Evolutionary conservation across 2,329 filamentous ascomycete genomes (phyloP).

Genomic region (Penicillium capsulatum): DNA sequence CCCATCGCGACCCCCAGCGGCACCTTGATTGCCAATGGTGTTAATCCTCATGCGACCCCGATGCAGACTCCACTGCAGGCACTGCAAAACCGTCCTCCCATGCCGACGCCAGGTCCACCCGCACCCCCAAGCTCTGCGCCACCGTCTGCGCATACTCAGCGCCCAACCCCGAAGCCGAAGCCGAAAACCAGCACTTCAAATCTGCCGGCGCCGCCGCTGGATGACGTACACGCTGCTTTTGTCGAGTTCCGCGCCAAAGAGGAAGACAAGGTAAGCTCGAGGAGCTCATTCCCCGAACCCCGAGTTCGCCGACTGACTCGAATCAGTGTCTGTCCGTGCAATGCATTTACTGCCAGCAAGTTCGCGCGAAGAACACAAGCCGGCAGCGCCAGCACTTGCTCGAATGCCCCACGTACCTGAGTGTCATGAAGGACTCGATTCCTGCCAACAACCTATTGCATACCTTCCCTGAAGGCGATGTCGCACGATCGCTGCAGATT

Average conservation of each 20-base stretch:
- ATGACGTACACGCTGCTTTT: constrained; percentile 49
- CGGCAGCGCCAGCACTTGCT: constrained; percentile 48
- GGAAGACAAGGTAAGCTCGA: constrained; percentile 41
- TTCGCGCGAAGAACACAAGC: constrained; percentile 50
- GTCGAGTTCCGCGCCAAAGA: constrained; percentile 48
- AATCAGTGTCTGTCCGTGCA: constrained; percentile 46
- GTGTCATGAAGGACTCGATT: constrained; percentile 51
- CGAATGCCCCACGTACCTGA: constrained; percentile 49
- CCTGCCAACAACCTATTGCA: constrained; percentile 50
- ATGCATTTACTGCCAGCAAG: constrained; percentile 50
- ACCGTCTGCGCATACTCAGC: constrained; percentile 31
- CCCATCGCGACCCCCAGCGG: constrained; percentile 42
- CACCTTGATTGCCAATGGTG: constrained; percentile 43
- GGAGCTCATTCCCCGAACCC: background rate
- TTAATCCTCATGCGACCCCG: constrained; percentile 42
- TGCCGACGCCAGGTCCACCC: constrained; percentile 38
- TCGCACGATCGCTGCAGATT: constrained; percentile 46
- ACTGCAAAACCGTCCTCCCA: constrained; percentile 38
- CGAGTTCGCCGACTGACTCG: constrained; percentile 6
- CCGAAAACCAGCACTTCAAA: constrained; percentile 37
- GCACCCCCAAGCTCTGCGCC: constrained; percentile 28
- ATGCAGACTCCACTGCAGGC: constrained; percentile 42
- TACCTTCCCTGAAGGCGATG: constrained; percentile 49
- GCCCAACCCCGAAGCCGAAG: constrained; percentile 38
- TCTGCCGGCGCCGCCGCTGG: constrained; percentile 46